Evolutionary conservation across 805 yeast species (phyloP).

Genomic region (Cyberlindnera meyerae): DNA sequence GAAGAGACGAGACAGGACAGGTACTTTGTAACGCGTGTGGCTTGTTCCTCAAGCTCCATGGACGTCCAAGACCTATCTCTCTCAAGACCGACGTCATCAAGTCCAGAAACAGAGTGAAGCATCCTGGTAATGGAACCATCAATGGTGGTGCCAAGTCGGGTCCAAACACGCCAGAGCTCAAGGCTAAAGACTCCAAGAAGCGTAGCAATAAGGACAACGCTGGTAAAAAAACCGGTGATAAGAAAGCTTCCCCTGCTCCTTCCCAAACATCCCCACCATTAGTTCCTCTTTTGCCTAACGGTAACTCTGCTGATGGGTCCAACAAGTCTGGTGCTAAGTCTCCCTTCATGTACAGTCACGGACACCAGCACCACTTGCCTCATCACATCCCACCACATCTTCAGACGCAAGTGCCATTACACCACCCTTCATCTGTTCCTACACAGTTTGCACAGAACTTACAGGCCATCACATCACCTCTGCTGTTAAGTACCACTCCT

Average conservation of each 20-base stretch:
- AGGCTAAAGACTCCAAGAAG: slow-evolving; percentile 18
- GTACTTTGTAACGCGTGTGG: slow-evolving; percentile 96
- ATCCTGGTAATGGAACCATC: slow-evolving; percentile 21
- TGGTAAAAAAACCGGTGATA: slow-evolving; percentile 1
- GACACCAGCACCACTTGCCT: background rate
- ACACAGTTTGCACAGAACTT: slow-evolving; percentile 65
- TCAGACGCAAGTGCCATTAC: slow-evolving; percentile 26
- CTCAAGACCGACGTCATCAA: slow-evolving; percentile 90
- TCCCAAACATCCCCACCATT: slow-evolving; percentile 32
- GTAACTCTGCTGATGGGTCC: background rate
- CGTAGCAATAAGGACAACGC: slow-evolving; percentile 2
- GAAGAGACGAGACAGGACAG: slow-evolving; percentile 87
- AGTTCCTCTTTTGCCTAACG: slow-evolving; percentile 38
- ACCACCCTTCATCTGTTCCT: slow-evolving; percentile 66
- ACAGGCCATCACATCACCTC: slow-evolving; percentile 59
- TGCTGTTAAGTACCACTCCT: slow-evolving; percentile 46
- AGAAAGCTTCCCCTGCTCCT: slow-evolving; percentile 11
- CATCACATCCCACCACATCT: slow-evolving; percentile 28
- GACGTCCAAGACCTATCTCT: slow-evolving; percentile 87
- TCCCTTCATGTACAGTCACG: slow-evolving; percentile 16
- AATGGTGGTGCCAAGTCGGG: slow-evolving; percentile 13
- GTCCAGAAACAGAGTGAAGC: slow-evolving; percentile 80
- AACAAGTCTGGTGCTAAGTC: slow-evolving; percentile 10
- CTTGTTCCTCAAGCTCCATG: slow-evolving; percentile 80
- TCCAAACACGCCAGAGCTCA: slow-evolving; percentile 21